Conservation (phyloP, 768 basidiomycete species). For the Thelephora ganbajun region DNA sequence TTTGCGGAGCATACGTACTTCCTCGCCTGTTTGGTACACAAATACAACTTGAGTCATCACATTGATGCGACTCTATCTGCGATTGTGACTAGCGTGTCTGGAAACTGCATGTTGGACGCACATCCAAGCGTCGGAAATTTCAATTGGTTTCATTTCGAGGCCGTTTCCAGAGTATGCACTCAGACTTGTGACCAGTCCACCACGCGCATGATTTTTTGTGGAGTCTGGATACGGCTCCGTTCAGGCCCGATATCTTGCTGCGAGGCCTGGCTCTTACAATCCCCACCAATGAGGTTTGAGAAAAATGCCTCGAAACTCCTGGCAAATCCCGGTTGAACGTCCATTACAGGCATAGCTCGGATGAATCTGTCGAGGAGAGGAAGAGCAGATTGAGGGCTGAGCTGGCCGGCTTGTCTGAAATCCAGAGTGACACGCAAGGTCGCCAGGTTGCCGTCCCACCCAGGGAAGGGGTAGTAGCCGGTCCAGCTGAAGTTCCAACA, state of each 20-base stretch:
- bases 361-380: slow-evolving; percentile 21
- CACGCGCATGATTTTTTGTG: too few species aligned
- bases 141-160: too few species aligned
- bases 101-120: too few species aligned
- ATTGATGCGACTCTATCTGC: too few species aligned
- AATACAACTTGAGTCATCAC: too few species aligned
- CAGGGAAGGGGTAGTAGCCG: slow-evolving; percentile 27
- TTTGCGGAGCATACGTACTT: too few species aligned
- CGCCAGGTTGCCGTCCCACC: slow-evolving; percentile 15
- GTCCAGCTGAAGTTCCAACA: slow-evolving; percentile 33
- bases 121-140: too few species aligned
- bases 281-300: slow-evolving; percentile 11
- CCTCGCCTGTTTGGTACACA: too few species aligned
- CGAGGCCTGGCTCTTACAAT: slow-evolving; percentile 43
- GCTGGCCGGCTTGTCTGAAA: slow-evolving; percentile 32
- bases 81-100: too few species aligned
- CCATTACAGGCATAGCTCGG: not conserved
- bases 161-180: too few species aligned
- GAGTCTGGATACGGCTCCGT: too few species aligned
- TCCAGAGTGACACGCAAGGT: slow-evolving; percentile 4
- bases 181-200: too few species aligned
- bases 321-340: slow-evolving; percentile 16
- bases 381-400: slow-evolving; percentile 43
- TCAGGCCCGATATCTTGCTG: slow-evolving; percentile 60
- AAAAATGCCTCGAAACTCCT: slow-evolving; percentile 11